phyloP scores from a whole-genome alignment of 192 early-diverging fungal genomes.

The Podila verticillata region DNA sequence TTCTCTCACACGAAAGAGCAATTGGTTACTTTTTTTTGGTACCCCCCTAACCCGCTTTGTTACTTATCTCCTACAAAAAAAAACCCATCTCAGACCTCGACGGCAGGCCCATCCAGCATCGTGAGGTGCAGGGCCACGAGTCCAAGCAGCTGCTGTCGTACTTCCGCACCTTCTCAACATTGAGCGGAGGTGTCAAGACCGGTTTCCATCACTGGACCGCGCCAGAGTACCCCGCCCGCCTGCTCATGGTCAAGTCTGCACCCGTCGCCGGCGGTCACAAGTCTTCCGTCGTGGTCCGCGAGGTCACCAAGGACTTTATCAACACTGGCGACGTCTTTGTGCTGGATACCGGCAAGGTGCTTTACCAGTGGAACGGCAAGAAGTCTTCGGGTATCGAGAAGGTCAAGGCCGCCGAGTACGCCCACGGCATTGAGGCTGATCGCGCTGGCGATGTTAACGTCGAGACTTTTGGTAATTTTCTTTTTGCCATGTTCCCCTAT shows the following conservation, averaged over 20 bases:
- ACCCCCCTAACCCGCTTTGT: neutral
- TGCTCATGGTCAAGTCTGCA: constrained; percentile 66
- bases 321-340: constrained; percentile 85
- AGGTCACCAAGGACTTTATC: constrained; percentile 65
- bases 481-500: neutral
- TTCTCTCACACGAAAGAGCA: no score
- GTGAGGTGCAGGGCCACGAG: constrained; percentile 81
- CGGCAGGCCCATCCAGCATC: constrained; percentile 74
- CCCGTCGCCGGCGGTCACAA: constrained; percentile 41
- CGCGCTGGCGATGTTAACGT: constrained; percentile 67
- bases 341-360: constrained; percentile 69
- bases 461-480: constrained; percentile 67
- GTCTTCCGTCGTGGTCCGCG: constrained; percentile 63
- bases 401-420: constrained; percentile 75
- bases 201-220: constrained; percentile 78
- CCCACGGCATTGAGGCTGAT: constrained; percentile 66
- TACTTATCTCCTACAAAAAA: neutral
- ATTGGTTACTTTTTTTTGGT: neutral
- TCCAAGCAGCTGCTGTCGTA: constrained; percentile 71
- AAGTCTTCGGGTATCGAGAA: constrained; percentile 71
- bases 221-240: constrained; percentile 55
- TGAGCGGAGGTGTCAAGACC: constrained; percentile 73
- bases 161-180: constrained; percentile 66
- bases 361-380: constrained; percentile 79
- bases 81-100: constrained; percentile 59